Base-by-base conservation (phyloP, 129 eudicot genomes). In the Chrysanthemum makinoi region DNA sequence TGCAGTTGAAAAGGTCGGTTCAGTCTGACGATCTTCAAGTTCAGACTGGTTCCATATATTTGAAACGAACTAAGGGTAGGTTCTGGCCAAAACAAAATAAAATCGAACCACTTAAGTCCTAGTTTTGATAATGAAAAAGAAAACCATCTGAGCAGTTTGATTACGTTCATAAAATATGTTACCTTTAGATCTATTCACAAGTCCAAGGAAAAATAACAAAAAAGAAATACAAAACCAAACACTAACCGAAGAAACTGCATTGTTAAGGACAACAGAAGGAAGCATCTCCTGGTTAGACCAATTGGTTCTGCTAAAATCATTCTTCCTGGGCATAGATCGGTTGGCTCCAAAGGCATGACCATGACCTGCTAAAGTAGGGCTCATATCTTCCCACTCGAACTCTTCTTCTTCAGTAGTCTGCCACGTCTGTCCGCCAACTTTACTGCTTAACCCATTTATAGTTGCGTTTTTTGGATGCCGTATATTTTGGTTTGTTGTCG, bases 391-490 rank as follows among this genome's bases (percentile, higher is more conserved):
- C 99, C 99, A 95, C 73, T 90, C 84, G 68, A 95, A 95, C 74
- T 95, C 99, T 56, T 95, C 96, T 80, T 90, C 99, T 77, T 95
- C 99, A 57, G 89, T 86, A 75, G 86, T 88, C 77, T 86, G 90
- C 99, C 99, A 95, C 16, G 89, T 47, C 79, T 49, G 84, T 33
- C 70, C 68, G 43, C 79, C 76, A 39, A 16, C 70, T 53, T 73
- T 90, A 47, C 63, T 78, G 33, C 73, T 84, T 19, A 72, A 60
- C 50, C 85, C 89, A 68, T 84, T 82, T 30, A 77, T 39, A 1
- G 56, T 70, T 17, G 49, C 19, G n/a, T 69, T 58, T 52, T 74
- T 78, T 35, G 69, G 75, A 16, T 60, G 79, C 5, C 46, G 75
- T 70, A 71, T 74, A 65, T 81, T 85, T 56, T 55, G 72, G 57